A percentile compares a stretch with the other conserved stretches of the same genome.
These are phyloP conservation scores for Huntiella abstrusa DNA, from an alignment of 2,329 filamentous ascomycete genomes.

Conservation along the genomic window DNA sequence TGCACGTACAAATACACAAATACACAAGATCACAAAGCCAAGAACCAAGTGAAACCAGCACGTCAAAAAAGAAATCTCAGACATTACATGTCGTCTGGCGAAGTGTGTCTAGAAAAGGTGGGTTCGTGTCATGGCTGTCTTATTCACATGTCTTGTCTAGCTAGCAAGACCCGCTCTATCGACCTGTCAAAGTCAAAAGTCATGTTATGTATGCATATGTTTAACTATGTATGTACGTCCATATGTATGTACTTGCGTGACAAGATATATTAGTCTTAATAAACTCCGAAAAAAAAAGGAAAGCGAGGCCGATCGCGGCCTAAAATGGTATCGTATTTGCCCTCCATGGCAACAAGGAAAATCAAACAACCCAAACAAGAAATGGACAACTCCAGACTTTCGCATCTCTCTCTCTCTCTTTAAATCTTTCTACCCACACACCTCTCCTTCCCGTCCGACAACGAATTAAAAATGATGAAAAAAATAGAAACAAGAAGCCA, in stretches of 20 bases:
- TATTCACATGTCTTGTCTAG: too few relatives aligned
- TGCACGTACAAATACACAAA: too few relatives aligned
- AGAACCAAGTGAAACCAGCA: too few relatives aligned
- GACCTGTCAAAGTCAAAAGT: background rate
- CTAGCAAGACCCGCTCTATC: background rate
- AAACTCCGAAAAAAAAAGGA: background rate
- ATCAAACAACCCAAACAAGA: constrained; percentile 11
- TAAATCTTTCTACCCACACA: background rate
- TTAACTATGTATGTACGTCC: background rate
- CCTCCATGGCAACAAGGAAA: constrained; percentile 4
- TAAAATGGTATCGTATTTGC: constrained; percentile 11
- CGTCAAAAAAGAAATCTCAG: too few relatives aligned
- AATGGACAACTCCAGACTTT: constrained; percentile 1
- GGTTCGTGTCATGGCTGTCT: too few relatives aligned
- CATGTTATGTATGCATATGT: background rate
- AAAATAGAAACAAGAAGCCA: constrained; percentile 1
- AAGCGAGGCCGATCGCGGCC: constrained; percentile 5
- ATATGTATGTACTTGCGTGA: background rate
- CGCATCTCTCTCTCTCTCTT: background rate
- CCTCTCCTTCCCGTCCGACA: background rate
- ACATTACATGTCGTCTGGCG: too few relatives aligned
- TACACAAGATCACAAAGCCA: too few relatives aligned
- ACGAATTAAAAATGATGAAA: constrained; percentile 2
- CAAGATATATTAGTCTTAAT: background rate
- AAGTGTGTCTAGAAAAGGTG: too few relatives aligned